Conservation (phyloP, 2,329 filamentous ascomycete species). For the Neofusicoccum cordaticola region DNA sequence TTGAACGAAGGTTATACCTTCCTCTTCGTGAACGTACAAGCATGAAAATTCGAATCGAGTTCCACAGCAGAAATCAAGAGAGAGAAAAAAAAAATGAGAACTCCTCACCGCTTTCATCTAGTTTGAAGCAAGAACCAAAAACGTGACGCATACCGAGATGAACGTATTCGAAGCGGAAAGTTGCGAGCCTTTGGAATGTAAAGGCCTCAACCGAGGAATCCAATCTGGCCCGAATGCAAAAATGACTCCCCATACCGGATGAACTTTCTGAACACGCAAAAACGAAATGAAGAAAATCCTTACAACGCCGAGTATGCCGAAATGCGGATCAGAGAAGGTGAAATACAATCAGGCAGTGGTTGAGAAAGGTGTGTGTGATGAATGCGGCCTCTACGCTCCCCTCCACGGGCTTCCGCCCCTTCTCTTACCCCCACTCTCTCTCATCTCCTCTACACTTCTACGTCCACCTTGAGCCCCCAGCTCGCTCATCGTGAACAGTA, state of each 20-base stretch:
- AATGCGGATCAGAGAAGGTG: background rate
- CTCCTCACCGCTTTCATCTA: constrained; percentile 9
- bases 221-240: constrained; percentile 4
- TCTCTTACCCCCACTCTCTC: constrained; percentile 24
- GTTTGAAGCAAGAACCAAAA: background rate
- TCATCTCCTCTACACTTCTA: constrained; percentile 36
- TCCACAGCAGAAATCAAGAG: background rate
- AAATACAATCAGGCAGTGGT: background rate
- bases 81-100: background rate
- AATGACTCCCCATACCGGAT: background rate
- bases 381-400: background rate
- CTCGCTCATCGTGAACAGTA: constrained; percentile 72
- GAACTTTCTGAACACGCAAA: background rate
- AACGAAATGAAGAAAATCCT: background rate
- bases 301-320: background rate
- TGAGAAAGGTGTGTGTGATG: background rate
- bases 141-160: background rate
- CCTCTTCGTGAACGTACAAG: background rate
- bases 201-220: background rate
- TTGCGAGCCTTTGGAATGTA: background rate
- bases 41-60: background rate
- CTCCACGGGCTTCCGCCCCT: constrained; percentile 13
- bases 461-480: constrained; percentile 48
- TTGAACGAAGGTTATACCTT: background rate
- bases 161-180: background rate